A percentile compares a stretch with the other conserved stretches of the same genome.
These are phyloP conservation scores for Tritrichomonas foetus DNA, from an alignment of 208 protist species.

Conservation along the genomic window DNA sequence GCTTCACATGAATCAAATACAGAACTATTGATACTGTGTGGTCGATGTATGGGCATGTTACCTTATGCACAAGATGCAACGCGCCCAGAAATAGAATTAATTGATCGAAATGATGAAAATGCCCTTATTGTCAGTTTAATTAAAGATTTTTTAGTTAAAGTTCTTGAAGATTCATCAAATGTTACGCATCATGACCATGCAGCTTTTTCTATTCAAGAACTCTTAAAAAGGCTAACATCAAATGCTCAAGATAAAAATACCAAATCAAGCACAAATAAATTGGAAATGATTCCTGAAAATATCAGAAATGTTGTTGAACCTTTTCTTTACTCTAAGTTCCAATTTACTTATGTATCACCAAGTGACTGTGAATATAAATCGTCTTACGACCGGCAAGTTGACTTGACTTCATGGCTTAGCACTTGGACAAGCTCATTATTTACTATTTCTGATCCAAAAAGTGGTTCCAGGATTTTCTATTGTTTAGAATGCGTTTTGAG, in stretches of 20 bases:
- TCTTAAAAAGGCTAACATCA: background rate
- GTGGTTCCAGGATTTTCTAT: background rate
- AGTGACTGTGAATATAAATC: background rate
- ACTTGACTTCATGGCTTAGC: background rate
- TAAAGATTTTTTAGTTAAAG: background rate
- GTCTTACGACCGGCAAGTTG: background rate
- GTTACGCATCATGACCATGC: background rate
- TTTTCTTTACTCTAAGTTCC: background rate
- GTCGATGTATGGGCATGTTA: background rate
- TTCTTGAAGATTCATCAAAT: background rate
- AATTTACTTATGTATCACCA: background rate
- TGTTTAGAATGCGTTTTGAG: background rate
- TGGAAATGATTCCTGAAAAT: background rate
- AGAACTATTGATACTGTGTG: background rate
- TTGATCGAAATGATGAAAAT: background rate
- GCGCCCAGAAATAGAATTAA: background rate
- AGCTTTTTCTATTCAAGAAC: constrained; percentile 1
- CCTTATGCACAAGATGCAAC: background rate
- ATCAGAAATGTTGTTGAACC: background rate
- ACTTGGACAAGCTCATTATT: background rate
- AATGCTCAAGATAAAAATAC: background rate
- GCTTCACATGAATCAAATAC: background rate
- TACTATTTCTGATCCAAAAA: background rate
- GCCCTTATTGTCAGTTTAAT: background rate
- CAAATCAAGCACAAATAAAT: too few species aligned